Evolutionary conservation across 2,329 filamentous ascomycete species (phyloP).

Genomic region (Ceratocystis albifundus): DNA sequence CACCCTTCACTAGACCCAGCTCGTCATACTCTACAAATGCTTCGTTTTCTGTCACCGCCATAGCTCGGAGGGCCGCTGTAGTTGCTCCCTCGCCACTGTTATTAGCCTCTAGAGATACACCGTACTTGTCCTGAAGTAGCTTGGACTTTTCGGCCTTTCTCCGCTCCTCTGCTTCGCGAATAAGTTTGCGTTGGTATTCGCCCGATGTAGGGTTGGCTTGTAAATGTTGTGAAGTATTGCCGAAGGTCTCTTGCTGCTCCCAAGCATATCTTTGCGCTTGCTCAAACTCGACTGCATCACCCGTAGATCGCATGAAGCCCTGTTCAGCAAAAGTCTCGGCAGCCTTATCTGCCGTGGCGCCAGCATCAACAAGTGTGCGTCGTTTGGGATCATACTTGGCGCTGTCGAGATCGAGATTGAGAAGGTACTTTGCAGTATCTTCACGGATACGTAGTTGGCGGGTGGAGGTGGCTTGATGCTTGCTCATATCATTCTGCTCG

Average conservation of each 20-base stretch:
- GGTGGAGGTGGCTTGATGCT: conserved; percentile 81
- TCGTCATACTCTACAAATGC: conserved; percentile 91
- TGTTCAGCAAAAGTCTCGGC: conserved; percentile 82
- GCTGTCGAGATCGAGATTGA: conserved; percentile 90
- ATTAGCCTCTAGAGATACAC: conserved; percentile 72
- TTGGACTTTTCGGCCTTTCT: conserved; percentile 58
- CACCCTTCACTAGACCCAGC: conserved; percentile 78
- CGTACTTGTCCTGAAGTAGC: conserved; percentile 70
- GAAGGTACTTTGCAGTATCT: conserved; percentile 91
- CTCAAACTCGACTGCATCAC: conserved; percentile 88
- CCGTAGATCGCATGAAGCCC: conserved; percentile 76
- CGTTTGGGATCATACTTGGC: conserved; percentile 98
- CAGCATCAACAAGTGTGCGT: conserved; percentile 74
- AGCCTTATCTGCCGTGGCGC: conserved; percentile 68
- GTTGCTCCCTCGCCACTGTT: conserved; percentile 30
- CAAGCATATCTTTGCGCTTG: conserved; percentile 81
- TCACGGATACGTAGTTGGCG: conserved; percentile 84
- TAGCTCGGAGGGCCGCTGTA: conserved; percentile 47
- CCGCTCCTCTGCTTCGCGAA: conserved; percentile 58
- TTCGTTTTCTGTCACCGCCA: conserved; percentile 68
- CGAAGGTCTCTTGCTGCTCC: conserved; percentile 79
- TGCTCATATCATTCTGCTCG: conserved; percentile 92
- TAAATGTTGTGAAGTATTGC: conserved; percentile 70
- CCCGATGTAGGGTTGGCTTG: conserved; percentile 95
- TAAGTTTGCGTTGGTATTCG: conserved; percentile 70